Conservation (phyloP, 352 stramenopile species). For the Phytopythium delawarense region DNA sequence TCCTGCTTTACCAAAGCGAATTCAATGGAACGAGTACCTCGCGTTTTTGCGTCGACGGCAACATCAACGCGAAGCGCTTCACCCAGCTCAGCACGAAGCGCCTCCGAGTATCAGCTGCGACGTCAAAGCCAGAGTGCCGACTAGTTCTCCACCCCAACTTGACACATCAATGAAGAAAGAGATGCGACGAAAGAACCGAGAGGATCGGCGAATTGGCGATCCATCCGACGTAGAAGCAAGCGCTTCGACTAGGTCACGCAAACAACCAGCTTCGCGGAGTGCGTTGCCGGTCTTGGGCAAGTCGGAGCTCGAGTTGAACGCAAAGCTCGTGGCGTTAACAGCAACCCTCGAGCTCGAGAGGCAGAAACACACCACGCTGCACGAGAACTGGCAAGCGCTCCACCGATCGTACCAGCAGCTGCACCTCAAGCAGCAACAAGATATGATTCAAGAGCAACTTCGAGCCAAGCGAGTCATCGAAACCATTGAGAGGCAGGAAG, state of each 20-base stretch:
- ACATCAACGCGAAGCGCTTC: not conserved
- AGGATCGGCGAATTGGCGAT: slow-evolving; percentile 13
- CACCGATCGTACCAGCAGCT: slow-evolving; percentile 32
- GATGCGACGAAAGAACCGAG: slow-evolving; percentile 21
- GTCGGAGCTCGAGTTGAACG: not conserved
- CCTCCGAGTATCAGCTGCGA: not conserved
- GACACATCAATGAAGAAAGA: slow-evolving; percentile 5
- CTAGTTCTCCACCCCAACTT: not conserved
- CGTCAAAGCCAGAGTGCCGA: not conserved
- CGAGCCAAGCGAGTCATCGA: slow-evolving; percentile 35
- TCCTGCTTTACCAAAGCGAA: slow-evolving; percentile 13
- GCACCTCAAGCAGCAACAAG: slow-evolving; percentile 42
- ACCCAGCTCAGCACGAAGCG: not conserved
- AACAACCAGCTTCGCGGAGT: not conserved
- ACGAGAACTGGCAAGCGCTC: slow-evolving; percentile 21
- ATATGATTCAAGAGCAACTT: slow-evolving; percentile 32
- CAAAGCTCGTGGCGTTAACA: not conserved
- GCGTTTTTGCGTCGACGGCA: slow-evolving; percentile 29
- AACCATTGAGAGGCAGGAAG: slow-evolving; percentile 37
- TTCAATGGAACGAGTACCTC: slow-evolving; percentile 63
- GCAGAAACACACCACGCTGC: slow-evolving; percentile 9
- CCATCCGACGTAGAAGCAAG: not conserved
- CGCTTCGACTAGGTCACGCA: not conserved
- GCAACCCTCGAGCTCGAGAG: slow-evolving; percentile 11
- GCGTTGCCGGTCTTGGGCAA: not conserved